Percentiles rank a stretch among this genome's conserved stretches.
These are phyloP conservation scores for Camelina laxa DNA, from an alignment of 345 rosid genomes.

Conservation along the genomic window DNA sequence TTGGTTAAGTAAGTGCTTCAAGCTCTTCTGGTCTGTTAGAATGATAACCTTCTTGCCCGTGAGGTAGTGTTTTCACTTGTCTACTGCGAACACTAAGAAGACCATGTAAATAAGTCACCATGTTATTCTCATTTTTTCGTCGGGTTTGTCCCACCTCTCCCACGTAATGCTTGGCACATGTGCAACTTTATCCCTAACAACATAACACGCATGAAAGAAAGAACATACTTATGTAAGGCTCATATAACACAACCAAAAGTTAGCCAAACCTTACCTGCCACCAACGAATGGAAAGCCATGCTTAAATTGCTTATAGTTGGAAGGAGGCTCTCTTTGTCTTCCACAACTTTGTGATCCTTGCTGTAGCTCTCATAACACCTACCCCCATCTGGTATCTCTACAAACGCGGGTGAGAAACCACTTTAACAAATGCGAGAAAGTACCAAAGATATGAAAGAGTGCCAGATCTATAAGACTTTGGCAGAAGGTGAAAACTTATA, in stretches of 20 bases:
- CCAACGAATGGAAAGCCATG: conserved; percentile 85
- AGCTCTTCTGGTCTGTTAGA: no score
- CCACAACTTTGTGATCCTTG: conserved; percentile 81
- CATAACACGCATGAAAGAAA: not conserved
- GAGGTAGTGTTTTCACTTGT: no score
- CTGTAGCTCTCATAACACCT: conserved; percentile 96
- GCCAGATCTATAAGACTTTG: not conserved
- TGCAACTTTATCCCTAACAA: conserved; percentile 79
- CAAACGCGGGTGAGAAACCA: no score
- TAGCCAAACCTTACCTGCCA: conserved; percentile 68
- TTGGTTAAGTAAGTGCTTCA: no score
- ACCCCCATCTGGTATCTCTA: conserved; percentile 97
- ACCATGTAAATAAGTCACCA: conserved; percentile 65
- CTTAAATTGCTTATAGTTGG: conserved; percentile 49
- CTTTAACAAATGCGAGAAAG: conserved; percentile 1
- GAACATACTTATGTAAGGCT: conserved; percentile 15
- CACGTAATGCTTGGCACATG: conserved; percentile 95
- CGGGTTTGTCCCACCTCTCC: conserved; percentile 97
- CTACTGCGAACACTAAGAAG: conserved; percentile 66
- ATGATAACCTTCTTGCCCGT: no score
- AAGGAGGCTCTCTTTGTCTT: conserved; percentile 80
- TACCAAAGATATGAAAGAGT: not conserved
- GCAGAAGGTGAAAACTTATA: not conserved
- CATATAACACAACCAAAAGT: conserved; percentile 1
- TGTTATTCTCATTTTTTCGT: conserved; percentile 84